These are phyloP conservation scores for Aphanomyces euteiches DNA, from an alignment of 352 stramenopile genomes.

Conservation along the genomic window DNA sequence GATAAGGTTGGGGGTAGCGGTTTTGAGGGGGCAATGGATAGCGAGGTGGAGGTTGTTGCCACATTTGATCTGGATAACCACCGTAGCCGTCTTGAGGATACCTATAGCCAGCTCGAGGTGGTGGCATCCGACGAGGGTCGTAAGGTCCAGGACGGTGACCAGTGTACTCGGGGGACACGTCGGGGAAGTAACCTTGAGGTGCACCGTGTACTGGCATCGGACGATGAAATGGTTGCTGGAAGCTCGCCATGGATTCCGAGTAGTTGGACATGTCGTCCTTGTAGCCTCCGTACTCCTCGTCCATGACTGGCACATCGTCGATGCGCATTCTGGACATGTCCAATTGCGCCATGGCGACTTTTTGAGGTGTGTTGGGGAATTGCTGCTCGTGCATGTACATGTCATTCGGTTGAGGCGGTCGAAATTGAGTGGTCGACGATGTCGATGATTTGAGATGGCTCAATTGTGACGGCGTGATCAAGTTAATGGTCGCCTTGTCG, in stretches of 20 bases:
- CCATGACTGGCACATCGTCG: neutral
- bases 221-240: neutral
- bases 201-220: neutral
- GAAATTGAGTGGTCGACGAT: neutral
- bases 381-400: neutral
- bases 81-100: no score
- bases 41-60: no score
- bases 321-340: neutral
- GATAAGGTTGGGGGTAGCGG: no score
- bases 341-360: neutral
- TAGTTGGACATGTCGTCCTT: conserved; percentile 25
- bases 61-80: no score
- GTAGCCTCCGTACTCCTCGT: neutral
- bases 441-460: neutral
- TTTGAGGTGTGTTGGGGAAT: neutral
- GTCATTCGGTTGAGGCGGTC: neutral
- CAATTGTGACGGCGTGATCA: neutral
- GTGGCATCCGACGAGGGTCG: no score
- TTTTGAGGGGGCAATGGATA: no score
- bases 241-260: conserved; percentile 15
- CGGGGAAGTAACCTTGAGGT: no score
- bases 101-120: no score
- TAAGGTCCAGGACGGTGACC: no score
- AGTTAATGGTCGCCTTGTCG: neutral
- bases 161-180: no score